Evolutionary conservation across 768 basidiomycete genomes (phyloP).

Genomic region (Lentinula raphanica): DNA sequence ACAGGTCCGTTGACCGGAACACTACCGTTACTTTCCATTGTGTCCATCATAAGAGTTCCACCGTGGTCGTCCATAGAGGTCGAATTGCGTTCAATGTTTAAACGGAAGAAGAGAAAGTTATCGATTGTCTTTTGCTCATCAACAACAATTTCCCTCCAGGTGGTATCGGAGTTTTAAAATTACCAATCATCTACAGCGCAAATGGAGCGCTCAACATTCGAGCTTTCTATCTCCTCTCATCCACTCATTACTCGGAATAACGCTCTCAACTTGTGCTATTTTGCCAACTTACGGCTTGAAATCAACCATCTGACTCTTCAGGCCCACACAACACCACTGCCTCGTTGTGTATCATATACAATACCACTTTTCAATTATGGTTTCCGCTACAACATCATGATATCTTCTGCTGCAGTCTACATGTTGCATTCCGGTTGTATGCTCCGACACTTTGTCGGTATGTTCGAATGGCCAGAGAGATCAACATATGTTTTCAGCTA

Average conservation of each 20-base stretch:
- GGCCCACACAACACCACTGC: too few species aligned
- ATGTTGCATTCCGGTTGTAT: too few species aligned
- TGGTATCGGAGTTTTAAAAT: neutral
- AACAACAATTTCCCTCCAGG: neutral
- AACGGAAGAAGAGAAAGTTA: neutral
- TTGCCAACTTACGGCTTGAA: too few species aligned
- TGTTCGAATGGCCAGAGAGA: too few species aligned
- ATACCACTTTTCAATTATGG: too few species aligned
- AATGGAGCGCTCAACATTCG: neutral
- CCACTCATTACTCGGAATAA: neutral
- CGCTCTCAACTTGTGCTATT: too few species aligned
- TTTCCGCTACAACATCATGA: too few species aligned
- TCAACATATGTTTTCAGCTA: too few species aligned
- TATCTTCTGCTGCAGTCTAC: too few species aligned
- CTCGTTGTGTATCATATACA: too few species aligned
- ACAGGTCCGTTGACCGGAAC: constrained; percentile 40
- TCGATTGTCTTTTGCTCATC: neutral
- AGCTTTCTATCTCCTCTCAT: neutral
- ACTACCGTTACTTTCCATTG: constrained; percentile 36
- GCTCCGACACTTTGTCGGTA: too few species aligned
- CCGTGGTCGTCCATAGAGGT: neutral
- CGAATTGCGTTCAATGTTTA: neutral
- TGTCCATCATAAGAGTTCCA: constrained; percentile 59
- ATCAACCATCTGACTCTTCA: too few species aligned
- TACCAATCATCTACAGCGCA: neutral